phyloP scores from a whole-genome alignment of 1,284 basidiomycete species.

The Mycena sp. region DNA sequence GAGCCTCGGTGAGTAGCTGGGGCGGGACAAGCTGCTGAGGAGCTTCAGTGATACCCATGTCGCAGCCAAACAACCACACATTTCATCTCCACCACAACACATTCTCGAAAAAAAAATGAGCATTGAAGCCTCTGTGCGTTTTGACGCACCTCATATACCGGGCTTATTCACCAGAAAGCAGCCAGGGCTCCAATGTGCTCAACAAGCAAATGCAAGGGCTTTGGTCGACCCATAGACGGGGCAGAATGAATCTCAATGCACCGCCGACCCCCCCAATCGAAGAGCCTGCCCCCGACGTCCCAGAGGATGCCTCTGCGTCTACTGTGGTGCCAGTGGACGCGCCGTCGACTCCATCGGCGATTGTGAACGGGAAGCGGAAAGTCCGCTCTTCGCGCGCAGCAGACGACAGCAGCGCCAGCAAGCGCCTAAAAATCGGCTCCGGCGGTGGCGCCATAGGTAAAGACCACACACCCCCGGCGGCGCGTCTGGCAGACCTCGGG shows the following conservation, averaged over 20 bases:
- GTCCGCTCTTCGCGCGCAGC: slow-evolving; percentile 54
- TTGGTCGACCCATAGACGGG: slow-evolving; percentile 72
- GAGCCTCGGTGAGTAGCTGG: slow-evolving; percentile 68
- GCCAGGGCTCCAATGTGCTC: slow-evolving; percentile 74
- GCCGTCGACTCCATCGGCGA: slow-evolving; percentile 24
- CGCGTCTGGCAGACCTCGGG: slow-evolving; percentile 86
- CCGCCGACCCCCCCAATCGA: slow-evolving; percentile 12
- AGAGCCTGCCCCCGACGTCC: background rate
- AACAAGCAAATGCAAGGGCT: slow-evolving; percentile 82
- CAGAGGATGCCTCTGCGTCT: slow-evolving; percentile 2
- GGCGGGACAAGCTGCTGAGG: slow-evolving; percentile 48
- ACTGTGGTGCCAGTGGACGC: slow-evolving; percentile 15
- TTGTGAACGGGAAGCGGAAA: slow-evolving; percentile 63
- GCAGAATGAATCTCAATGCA: slow-evolving; percentile 72
- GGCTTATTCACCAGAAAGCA: slow-evolving; percentile 50
- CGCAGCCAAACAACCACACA: too few relatives aligned
- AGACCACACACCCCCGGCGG: slow-evolving; percentile 72
- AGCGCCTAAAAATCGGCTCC: slow-evolving; percentile 59
- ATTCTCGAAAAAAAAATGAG: too few relatives aligned
- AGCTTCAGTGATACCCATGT: too few relatives aligned
- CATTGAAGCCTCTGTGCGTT: too few relatives aligned
- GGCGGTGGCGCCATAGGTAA: slow-evolving; percentile 50
- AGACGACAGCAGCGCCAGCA: slow-evolving; percentile 57
- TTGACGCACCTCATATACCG: too few relatives aligned
- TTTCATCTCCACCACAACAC: too few relatives aligned